Percentiles rank a stretch among this genome's conserved stretches.
Conservation (phyloP, 345 rosid genomes). For the Eucalyptus erythrocorys region DNA sequence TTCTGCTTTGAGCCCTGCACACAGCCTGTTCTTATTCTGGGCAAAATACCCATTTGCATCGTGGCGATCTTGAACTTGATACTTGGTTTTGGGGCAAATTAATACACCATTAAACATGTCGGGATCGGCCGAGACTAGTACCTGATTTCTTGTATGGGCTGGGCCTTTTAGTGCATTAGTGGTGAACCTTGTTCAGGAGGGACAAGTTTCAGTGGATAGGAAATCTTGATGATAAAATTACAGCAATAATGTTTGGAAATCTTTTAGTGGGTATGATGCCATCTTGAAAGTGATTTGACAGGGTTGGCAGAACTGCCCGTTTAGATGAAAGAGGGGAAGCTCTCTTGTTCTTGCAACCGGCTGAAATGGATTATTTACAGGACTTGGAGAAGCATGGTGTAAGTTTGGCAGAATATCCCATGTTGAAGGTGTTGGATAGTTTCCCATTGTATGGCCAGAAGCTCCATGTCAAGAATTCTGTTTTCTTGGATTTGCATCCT, state of each 20-base stretch:
- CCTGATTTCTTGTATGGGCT: neutral
- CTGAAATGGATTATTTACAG: conserved; percentile 68
- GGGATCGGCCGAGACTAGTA: neutral
- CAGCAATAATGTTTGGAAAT: neutral
- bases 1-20: neutral
- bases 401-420: conserved; percentile 60
- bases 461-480: conserved; percentile 29
- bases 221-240: neutral
- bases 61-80: neutral
- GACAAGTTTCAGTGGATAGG: neutral
- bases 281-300: conserved; percentile 19
- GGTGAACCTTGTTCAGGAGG: neutral
- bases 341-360: conserved; percentile 73
- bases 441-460: conserved; percentile 40
- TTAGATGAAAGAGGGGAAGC: conserved; percentile 91
- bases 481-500: conserved; percentile 60
- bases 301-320: conserved; percentile 97
- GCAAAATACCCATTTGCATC: neutral
- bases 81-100: neutral
- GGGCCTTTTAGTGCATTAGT: neutral
- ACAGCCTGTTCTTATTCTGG: neutral
- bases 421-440: conserved; percentile 61
- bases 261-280: neutral
- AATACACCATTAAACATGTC: neutral
- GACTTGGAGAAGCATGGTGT: conserved; percentile 89